Percentiles rank a stretch among this genome's conserved stretches.
Evolutionary conservation across 495 filamentous ascomycete genomes (phyloP).

Genomic region (Neurospora sp.): DNA sequence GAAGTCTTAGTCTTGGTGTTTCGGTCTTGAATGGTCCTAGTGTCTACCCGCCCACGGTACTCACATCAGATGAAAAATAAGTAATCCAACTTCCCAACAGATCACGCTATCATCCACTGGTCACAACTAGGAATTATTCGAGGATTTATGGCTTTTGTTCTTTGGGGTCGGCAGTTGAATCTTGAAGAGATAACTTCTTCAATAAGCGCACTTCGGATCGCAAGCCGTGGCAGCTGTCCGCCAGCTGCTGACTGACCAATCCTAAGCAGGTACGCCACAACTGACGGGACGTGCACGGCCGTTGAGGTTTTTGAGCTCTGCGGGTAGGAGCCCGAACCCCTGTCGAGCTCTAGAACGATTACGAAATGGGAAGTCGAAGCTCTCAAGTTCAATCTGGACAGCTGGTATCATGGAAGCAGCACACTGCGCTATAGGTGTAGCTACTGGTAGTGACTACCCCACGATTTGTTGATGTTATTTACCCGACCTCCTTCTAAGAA

Average conservation of each 20-base stretch:
- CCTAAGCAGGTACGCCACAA: not conserved
- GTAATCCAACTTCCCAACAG: not conserved
- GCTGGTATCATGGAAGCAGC: not conserved
- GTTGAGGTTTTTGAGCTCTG: not conserved
- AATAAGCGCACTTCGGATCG: not conserved
- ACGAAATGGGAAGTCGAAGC: not conserved
- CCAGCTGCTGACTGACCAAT: not conserved
- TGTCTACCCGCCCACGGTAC: not conserved
- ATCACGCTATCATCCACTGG: not conserved
- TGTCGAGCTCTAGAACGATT: not conserved
- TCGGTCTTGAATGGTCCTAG: not conserved
- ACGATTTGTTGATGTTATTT: not conserved
- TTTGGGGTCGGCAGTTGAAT: not conserved
- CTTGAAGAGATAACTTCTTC: not conserved
- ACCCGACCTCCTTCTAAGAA: not conserved
- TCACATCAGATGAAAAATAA: not conserved
- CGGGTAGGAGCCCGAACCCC: not conserved
- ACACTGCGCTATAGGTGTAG: not conserved
- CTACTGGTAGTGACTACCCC: not conserved
- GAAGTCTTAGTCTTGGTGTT: not conserved
- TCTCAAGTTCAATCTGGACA: not conserved
- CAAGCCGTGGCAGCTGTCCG: not conserved
- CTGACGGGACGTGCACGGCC: not conserved
- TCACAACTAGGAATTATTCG: not conserved
- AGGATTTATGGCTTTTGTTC: not conserved